These are phyloP conservation scores for Tolypocladium guangdongense DNA, from an alignment of 2,329 filamentous ascomycete genomes.

Conservation along the genomic window DNA sequence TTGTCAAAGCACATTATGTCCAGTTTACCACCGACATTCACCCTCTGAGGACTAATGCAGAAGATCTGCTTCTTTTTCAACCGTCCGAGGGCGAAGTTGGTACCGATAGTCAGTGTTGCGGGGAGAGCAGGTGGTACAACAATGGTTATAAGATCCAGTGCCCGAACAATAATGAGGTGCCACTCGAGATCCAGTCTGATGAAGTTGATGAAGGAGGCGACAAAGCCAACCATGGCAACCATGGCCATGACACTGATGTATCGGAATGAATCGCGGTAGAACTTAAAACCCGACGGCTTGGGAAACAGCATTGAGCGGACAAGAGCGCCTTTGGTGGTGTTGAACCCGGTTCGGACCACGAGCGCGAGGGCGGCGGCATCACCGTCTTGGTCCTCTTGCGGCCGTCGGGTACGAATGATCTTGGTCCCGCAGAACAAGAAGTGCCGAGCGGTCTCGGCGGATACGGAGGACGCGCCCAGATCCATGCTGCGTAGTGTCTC, in stretches of 20 bases:
- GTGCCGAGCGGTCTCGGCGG: conserved; percentile 73
- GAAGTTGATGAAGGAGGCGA: conserved; percentile 90
- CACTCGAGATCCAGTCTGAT: conserved; percentile 71
- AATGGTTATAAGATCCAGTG: conserved; percentile 92
- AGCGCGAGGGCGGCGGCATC: conserved; percentile 87
- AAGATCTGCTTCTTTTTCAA: conserved; percentile 88
- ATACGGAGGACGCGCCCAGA: conserved; percentile 69
- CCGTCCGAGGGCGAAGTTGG: conserved; percentile 81
- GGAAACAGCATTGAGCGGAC: conserved; percentile 98
- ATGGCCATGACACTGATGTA: conserved; percentile 95
- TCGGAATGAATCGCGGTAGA: conserved; percentile 93
- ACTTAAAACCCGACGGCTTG: conserved; percentile 96
- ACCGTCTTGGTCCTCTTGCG: conserved; percentile 74
- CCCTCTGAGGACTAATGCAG: conserved; percentile 93
- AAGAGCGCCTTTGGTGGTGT: conserved; percentile 91
- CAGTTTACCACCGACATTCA: conserved; percentile 92
- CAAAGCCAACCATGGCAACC: conserved; percentile 76
- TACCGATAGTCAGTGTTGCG: conserved; percentile 90
- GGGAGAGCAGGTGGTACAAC: conserved; percentile 92
- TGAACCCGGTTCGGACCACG: conserved; percentile 89
- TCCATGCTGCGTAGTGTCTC: conserved; percentile 68
- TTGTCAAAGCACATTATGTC: conserved; percentile 98
- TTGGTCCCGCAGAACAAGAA: conserved; percentile 94
- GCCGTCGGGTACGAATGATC: conserved; percentile 79
- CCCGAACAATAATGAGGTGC: conserved; percentile 85